Evolutionary conservation across 495 filamentous ascomycete species (phyloP), one percentile per base, ranked within the genome.

Genomic region (Beverwykella pulmonaria): DNA sequence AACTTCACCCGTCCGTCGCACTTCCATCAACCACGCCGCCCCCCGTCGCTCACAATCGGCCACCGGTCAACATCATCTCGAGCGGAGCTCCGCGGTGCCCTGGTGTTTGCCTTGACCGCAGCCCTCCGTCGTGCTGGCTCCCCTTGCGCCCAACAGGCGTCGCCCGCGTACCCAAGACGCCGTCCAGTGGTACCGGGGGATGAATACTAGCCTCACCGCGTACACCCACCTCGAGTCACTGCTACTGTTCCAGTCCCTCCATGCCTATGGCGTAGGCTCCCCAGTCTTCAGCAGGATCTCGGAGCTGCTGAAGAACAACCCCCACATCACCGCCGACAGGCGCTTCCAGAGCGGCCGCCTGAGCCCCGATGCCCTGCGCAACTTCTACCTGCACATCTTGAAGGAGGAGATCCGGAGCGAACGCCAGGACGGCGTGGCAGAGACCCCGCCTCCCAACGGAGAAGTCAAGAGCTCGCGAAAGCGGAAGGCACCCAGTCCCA

Each of bases 221-320:
- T 93, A 92, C 78, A 93, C 92, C 65, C 88, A 89, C 57, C 89
- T 97, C 79, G 93, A 97, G 82, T 87, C 85, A 34, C 83, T 97
- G 20, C 84, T 97, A 60, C 85, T 98, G 66, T 94, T 97, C 78
- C 92, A 95, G 77, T 88, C 89, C 10, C 85, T 98, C 50, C 83
- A 84, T 52, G 76, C 83, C 41, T 82, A 87, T 74, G 89, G 90
- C 71, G 78, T 84, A 61, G 82, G 87, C 49, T 80, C 84, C 19
- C 69, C 84, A 48, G 86, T 83, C 58, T 97, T 97, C 75, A 77
- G 75, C 49, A 80, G 80, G 46, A 90, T 96, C 61, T 93, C 93
- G 55, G 82, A 89, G 50, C 76, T 86, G 26, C 81, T 98, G 68
- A 84, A 85, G 73, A 86, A 82, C 68, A 91, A 92, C 73, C 78